phyloP scores from a whole-genome alignment of 768 basidiomycete genomes.

The Termitomyces sp. region DNA sequence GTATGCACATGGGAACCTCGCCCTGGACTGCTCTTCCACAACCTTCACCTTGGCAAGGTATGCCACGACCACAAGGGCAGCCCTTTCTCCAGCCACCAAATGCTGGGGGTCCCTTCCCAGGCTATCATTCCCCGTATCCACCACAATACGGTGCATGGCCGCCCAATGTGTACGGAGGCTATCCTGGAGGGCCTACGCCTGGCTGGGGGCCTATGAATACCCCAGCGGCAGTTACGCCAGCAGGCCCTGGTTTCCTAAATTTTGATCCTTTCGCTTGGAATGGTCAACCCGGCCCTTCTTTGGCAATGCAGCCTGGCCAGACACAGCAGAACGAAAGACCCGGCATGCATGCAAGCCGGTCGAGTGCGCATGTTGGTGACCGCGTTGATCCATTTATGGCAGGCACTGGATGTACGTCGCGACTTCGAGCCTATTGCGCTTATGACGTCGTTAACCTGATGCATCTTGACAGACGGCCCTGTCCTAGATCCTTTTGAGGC shows the following conservation, averaged over 20 bases:
- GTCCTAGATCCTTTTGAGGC: slow-evolving; percentile 60
- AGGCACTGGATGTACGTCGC: slow-evolving; percentile 17
- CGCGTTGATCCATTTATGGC: slow-evolving; percentile 15
- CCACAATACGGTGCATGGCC: slow-evolving; percentile 4
- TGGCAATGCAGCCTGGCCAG: neutral
- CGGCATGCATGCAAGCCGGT: neutral
- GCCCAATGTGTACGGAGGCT: neutral
- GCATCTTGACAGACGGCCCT: slow-evolving; percentile 49
- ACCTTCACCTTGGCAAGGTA: neutral
- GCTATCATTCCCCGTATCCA: neutral
- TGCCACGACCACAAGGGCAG: neutral
- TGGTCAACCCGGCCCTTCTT: neutral
- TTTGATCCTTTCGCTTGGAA: neutral
- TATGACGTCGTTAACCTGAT: neutral
- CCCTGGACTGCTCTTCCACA: slow-evolving; percentile 4
- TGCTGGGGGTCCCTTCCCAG: neutral
- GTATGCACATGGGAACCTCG: neutral
- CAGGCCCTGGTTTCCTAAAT: neutral
- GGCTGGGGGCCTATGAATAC: neutral
- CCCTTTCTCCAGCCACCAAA: neutral
- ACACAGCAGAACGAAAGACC: neutral
- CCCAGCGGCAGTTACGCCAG: neutral
- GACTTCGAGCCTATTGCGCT: neutral
- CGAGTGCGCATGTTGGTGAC: slow-evolving; percentile 10
- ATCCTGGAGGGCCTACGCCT: neutral